Evolutionary conservation across 2,329 filamentous ascomycete genomes (phyloP), one percentile per base, ranked within the genome.

Genomic region (Lasiodiplodia sp.): DNA sequence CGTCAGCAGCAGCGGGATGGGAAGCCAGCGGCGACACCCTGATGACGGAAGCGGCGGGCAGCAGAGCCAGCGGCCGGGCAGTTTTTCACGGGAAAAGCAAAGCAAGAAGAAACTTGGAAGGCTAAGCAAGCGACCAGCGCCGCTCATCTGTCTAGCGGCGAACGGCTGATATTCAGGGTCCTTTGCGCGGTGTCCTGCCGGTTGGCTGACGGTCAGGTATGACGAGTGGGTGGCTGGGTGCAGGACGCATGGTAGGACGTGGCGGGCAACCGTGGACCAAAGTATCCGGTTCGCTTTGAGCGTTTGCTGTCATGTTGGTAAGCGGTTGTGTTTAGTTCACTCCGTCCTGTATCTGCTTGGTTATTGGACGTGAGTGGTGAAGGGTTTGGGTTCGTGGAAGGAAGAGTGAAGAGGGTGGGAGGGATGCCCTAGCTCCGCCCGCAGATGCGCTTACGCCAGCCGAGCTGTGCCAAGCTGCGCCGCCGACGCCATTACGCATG

Each of bases 401-500:
- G 31, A 34, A 34, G 31, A 12, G 10, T 28, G 55, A 21, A 40
- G 55, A 38, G 55, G 31, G 18, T 49, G 52, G 52, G 16, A 56
- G 37, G 56, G 56, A 44, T 34, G 34, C 34, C 44, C 44, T 14
- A 47, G 55, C n/a, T 40, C n/a, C 38, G 34, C 56, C 23, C 34
- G 18, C 40, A 47, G 21, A 37, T 21, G 28, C 12, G 51, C 60
- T 52, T 52, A 64, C 60, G 60, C 60, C 60, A 64, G 60, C 60
- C 60, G 60, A 64, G 40, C 28, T 16, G n/a, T n/a, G 60, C 60
- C 60, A 64, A 53, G 60, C 44, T 25, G 18, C 60, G 60, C 60
- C 60, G 60, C 60, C 60, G 60, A 64, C 60, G 60, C 60, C 44
- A 64, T 64, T 2, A 47, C n/a, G 60, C 60, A 52, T 64, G 60